Percentiles rank a stretch among this genome's conserved stretches.
phyloP scores from a whole-genome alignment of 1,284 basidiomycete species.

The Hymenochaete sp. region DNA sequence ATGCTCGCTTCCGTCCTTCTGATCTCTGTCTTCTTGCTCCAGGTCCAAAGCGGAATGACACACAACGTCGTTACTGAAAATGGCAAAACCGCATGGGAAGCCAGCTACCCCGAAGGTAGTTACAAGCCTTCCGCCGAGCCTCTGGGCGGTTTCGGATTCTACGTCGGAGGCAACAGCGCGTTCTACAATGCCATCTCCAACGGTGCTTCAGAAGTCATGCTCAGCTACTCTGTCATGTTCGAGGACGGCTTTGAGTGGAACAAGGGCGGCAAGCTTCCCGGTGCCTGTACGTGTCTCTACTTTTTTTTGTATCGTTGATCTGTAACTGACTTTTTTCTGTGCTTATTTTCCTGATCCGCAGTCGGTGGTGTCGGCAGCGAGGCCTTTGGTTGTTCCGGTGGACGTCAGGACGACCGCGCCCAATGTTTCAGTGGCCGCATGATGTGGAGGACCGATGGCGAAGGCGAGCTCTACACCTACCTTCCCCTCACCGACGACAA shows the following conservation, averaged over 20 bases:
- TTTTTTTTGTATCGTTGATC: background rate
- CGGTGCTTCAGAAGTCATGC: constrained; percentile 13
- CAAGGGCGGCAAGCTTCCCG: constrained; percentile 47
- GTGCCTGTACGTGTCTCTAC: constrained; percentile 35
- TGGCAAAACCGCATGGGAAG: constrained; percentile 18
- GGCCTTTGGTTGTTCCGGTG: constrained; percentile 44
- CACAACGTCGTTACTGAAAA: constrained; percentile 16
- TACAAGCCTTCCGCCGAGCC: constrained; percentile 16
- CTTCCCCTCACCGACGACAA: constrained; percentile 30
- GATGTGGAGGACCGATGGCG: constrained; percentile 30
- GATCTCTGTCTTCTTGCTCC: no score
- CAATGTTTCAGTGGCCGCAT: constrained; percentile 20
- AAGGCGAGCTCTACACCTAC: constrained; percentile 54
- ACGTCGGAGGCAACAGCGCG: constrained; percentile 13
- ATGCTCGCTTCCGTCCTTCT: no score
- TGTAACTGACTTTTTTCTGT: background rate
- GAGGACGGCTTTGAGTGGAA: constrained; percentile 17
- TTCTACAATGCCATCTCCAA: constrained; percentile 12
- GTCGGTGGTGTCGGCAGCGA: constrained; percentile 42
- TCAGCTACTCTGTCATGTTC: constrained; percentile 17
- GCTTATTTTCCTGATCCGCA: constrained; percentile 19
- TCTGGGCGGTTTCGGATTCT: constrained; percentile 19
- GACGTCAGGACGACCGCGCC: constrained; percentile 31
- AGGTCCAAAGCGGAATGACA: constrained; percentile 13
- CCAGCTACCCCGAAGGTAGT: constrained; percentile 18